A percentile compares a stretch with the other conserved stretches of the same genome.
These are phyloP conservation scores for Oryza officinalis DNA, from an alignment of 176 grass and related monocot genomes.

Conservation along the genomic window DNA sequence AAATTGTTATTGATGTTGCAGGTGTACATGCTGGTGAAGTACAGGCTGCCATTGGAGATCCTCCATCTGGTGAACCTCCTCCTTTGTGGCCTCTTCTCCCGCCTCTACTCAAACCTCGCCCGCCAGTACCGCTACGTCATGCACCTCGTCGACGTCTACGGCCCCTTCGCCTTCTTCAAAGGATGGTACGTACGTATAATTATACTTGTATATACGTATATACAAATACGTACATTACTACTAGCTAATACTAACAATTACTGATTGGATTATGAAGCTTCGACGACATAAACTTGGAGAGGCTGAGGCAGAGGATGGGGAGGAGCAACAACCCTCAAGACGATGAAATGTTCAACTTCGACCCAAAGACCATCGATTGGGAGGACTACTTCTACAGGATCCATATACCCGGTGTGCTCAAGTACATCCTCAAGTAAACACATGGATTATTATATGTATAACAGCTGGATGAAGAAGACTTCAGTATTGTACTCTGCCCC, in stretches of 20 bases:
- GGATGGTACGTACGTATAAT: slow-evolving; percentile 41
- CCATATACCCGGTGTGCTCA: slow-evolving; percentile 64
- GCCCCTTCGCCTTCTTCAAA: slow-evolving; percentile 72
- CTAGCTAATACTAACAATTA: no score
- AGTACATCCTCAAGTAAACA: slow-evolving; percentile 59
- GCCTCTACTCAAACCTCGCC: slow-evolving; percentile 46
- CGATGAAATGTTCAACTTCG: slow-evolving; percentile 42
- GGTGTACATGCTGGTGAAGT: slow-evolving; percentile 65
- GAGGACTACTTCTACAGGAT: slow-evolving; percentile 53
- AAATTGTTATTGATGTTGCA: no score
- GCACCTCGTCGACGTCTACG: slow-evolving; percentile 68
- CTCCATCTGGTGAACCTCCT: slow-evolving; percentile 52
- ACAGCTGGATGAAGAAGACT: neutral
- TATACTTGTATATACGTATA: neutral
- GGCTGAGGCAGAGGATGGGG: slow-evolving; percentile 44
- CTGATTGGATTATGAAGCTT: slow-evolving; percentile 35
- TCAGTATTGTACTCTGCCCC: neutral
- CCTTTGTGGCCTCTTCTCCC: slow-evolving; percentile 38
- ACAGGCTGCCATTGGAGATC: slow-evolving; percentile 69
- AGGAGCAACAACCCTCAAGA: slow-evolving; percentile 30
- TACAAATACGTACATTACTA: no score
- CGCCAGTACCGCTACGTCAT: slow-evolving; percentile 60
- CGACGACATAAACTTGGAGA: slow-evolving; percentile 65
- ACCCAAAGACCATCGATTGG: slow-evolving; percentile 60
- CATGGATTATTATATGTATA: no score